A percentile compares a stretch with the other conserved stretches of the same genome.
These are phyloP conservation scores for Herpotrichia juniperi DNA, from an alignment of 2,329 filamentous ascomycete genomes.

Conservation along the genomic window DNA sequence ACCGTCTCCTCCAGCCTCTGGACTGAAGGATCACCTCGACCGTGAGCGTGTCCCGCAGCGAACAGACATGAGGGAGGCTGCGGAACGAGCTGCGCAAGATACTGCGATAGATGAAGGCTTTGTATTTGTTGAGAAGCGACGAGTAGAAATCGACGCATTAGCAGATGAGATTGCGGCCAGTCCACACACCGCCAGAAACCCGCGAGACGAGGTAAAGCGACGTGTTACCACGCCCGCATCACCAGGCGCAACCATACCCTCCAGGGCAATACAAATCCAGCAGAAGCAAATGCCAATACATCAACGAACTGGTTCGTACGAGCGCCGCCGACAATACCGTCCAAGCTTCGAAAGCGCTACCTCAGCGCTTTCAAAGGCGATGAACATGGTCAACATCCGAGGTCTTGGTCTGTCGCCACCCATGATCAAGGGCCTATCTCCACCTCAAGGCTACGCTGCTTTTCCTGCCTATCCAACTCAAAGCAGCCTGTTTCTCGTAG, in stretches of 20 bases:
- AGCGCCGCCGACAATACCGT: conserved; percentile 76
- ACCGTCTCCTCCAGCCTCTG: conserved; percentile 50
- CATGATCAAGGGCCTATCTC: conserved; percentile 67
- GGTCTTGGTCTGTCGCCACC: conserved; percentile 73
- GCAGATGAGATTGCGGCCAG: conserved; percentile 93
- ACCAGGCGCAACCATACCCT: conserved; percentile 73
- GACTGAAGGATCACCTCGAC: conserved; percentile 56
- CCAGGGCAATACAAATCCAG: conserved; percentile 77
- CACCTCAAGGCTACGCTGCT: conserved; percentile 76
- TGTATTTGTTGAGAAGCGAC: conserved; percentile 91
- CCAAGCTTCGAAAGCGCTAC: conserved; percentile 77
- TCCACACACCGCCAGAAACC: conserved; percentile 60
- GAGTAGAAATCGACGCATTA: conserved; percentile 95
- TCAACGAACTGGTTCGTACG: conserved; percentile 79
- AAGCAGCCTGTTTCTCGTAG: conserved; percentile 69
- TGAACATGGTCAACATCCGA: conserved; percentile 86
- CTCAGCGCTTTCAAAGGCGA: conserved; percentile 91
- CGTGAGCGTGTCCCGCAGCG: conserved; percentile 50
- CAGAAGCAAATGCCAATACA: conserved; percentile 67
- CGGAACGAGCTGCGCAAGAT: conserved; percentile 78
- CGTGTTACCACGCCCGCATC: conserved; percentile 79
- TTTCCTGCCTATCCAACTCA: conserved; percentile 81
- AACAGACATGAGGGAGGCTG: conserved; percentile 52
- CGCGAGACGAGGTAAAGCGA: conserved; percentile 69
- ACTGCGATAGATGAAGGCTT: conserved; percentile 92